Evolutionary conservation across 2,329 filamentous ascomycete species (phyloP), one percentile per base, ranked within the genome.

Genomic region (Trichothecium roseum): DNA sequence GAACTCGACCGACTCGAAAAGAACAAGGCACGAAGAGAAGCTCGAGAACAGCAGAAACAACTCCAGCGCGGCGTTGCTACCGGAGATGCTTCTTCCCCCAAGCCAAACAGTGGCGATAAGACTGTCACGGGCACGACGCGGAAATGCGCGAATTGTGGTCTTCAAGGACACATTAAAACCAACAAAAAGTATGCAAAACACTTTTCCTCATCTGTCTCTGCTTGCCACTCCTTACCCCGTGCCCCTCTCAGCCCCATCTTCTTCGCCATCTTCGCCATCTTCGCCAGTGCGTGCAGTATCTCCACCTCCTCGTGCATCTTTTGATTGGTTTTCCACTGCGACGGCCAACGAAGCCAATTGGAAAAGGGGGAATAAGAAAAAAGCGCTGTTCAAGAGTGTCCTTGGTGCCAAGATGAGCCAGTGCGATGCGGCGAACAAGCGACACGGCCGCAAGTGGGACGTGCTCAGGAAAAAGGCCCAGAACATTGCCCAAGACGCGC

Each of bases 61-160:
- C 59, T 74, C 35, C 67, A 70, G 43, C 68, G 70, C 15, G 62
- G 59, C 40, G 46, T 53, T 28, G 62, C 52, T 38, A 45, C 52
- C 29, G 63, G 59, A 34, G 68, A 66, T 34, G 64, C 66, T 26
- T 64, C 56, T 32, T 74, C 72, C 20, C 71, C 72, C 17, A 69
- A 69, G 40, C 48, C 54, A 20, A 45, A 41, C 37, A 52, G 51
- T 17, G 44, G 45, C 34, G 71, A 70, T 52, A 73, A 75, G 51
- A 63, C 69, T 49, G 64, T 66, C 40, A 72, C 64, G 32, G 78
- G 80, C 41, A 93, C 85, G 38, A 81, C 81, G 24, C 74, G 93
- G 50, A 96, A 96, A 65, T 98, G 91, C 63, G 91, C 91, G 46
- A 96, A 95, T 59, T 98, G 91, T 62, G 91, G 91, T 34, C 84